Evolutionary conservation across 306 rosid species (phyloP).

Genomic region (Cotoneaster glaucophyllus): DNA sequence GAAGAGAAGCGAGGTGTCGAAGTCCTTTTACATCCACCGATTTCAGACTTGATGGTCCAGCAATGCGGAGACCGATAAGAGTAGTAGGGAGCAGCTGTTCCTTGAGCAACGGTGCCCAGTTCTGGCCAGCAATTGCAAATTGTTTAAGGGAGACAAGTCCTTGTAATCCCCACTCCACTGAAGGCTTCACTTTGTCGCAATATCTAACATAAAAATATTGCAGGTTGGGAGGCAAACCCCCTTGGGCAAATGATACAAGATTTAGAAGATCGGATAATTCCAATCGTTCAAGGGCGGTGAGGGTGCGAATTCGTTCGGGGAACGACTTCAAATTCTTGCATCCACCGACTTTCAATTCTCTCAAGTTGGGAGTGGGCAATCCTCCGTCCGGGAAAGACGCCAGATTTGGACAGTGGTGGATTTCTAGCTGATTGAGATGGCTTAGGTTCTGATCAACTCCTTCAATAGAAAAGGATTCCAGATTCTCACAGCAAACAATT

Average conservation of each 20-base stretch:
- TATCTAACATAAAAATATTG: accelerated
- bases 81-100: background rate
- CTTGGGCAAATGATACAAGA: background rate
- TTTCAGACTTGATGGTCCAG: too few species aligned
- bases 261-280: accelerated
- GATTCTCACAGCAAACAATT: background rate
- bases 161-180: too few species aligned
- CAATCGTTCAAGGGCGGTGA: background rate
- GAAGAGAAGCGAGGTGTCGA: too few species aligned
- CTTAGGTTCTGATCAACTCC: background rate
- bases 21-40: too few species aligned
- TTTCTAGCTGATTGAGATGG: background rate
- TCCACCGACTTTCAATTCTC: accelerated
- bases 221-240: too few species aligned
- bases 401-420: constrained; percentile 28
- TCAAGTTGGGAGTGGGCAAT: constrained; percentile 18
- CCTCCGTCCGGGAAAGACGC: constrained; percentile 24
- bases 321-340: background rate
- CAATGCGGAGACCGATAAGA: background rate
- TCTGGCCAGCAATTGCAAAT: too few species aligned
- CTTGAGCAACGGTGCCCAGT: background rate
- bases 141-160: background rate
- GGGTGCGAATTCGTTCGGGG: background rate
- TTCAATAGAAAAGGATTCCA: constrained; percentile 23
- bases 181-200: too few species aligned